Conservation (phyloP, 192 early-diverging fungal genomes). For the Spinellus fusiger region DNA sequence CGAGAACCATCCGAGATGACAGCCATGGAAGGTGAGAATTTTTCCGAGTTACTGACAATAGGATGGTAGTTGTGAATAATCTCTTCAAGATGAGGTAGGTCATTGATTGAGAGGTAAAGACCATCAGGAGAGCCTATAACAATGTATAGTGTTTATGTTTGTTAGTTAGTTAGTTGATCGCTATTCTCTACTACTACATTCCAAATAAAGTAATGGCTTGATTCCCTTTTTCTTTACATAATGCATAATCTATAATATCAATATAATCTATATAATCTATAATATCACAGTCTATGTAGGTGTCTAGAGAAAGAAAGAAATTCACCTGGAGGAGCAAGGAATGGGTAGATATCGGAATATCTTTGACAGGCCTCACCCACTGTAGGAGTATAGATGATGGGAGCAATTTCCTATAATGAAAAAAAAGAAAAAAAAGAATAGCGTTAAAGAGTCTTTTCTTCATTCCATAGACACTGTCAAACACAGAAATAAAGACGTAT, state of each 20-base stretch:
- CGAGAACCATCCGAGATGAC: slow-evolving; percentile 94
- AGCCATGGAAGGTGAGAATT: slow-evolving; percentile 68
- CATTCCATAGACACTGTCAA: neutral
- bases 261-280: too few species aligned
- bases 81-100: slow-evolving; percentile 67
- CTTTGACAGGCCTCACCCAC: slow-evolving; percentile 81
- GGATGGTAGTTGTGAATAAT: slow-evolving; percentile 77
- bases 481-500: neutral
- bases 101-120: slow-evolving; percentile 77
- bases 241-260: too few species aligned
- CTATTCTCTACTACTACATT: neutral
- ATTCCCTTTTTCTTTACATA: too few species aligned
- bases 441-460: neutral
- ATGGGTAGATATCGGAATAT: slow-evolving; percentile 85
- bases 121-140: slow-evolving; percentile 59
- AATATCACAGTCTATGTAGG: too few species aligned
- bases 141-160: neutral
- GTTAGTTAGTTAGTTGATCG: neutral
- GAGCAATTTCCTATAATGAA: slow-evolving; percentile 59
- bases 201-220: neutral
- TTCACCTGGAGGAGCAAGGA: slow-evolving; percentile 65
- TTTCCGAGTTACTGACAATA: slow-evolving; percentile 45
- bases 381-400: slow-evolving; percentile 81
- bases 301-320: neutral
- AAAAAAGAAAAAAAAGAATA: slow-evolving; percentile 4